phyloP scores from a whole-genome alignment of 2,329 filamentous ascomycete genomes.

The Tolypocladium nubicola region DNA sequence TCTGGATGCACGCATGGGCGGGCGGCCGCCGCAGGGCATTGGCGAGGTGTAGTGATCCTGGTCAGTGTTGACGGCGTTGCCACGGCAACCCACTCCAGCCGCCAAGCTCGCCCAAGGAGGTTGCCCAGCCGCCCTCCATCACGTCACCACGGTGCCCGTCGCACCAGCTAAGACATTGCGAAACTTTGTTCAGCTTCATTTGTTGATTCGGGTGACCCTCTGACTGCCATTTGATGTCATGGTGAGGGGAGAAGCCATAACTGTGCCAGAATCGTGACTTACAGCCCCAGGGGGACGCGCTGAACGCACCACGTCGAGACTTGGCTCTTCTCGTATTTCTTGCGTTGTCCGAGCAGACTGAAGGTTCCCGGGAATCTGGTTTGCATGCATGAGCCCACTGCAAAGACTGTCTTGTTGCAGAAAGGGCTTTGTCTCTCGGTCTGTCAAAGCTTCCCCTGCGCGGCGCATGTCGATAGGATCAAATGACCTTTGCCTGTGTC shows the following conservation, averaged over 20 bases:
- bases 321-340: background rate
- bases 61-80: conserved; percentile 20
- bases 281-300: no score
- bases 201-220: background rate
- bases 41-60: conserved; percentile 11
- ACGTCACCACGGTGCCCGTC: conserved; percentile 10
- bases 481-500: background rate
- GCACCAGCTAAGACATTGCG: conserved; percentile 4
- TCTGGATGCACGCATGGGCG: conserved; percentile 14
- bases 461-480: background rate
- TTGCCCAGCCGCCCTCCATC: conserved; percentile 1
- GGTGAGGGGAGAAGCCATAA: background rate
- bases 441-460: background rate
- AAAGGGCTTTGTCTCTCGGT: background rate
- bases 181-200: background rate
- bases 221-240: background rate
- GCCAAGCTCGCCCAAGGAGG: background rate
- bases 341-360: background rate
- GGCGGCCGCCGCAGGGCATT: conserved; percentile 9
- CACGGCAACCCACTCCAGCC: conserved; percentile 16
- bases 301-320: background rate
- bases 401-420: background rate
- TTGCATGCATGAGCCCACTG: background rate
- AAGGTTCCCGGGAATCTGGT: background rate
- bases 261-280: background rate